A percentile compares a stretch with the other conserved stretches of the same genome.
Evolutionary conservation across 768 basidiomycete species (phyloP).

Genomic region (Strobilomyces echinocephalus): DNA sequence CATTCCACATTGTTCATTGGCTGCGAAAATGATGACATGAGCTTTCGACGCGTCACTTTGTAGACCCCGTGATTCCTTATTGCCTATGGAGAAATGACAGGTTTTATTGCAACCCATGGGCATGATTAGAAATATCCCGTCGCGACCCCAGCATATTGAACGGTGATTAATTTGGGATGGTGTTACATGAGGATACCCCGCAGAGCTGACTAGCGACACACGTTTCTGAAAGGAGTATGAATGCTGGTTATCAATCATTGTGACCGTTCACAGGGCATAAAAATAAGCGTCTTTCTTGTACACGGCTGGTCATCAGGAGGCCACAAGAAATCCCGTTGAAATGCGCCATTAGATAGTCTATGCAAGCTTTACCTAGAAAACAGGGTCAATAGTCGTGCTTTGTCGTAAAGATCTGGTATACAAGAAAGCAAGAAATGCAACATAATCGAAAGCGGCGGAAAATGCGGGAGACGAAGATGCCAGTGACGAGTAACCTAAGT

Average conservation of each 20-base stretch:
- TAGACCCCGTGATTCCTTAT: conserved; percentile 29
- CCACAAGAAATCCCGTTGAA: conserved; percentile 21
- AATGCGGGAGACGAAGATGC: conserved; percentile 5
- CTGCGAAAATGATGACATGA: conserved; percentile 17
- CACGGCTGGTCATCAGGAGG: conserved; percentile 10
- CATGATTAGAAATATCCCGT: conserved; percentile 20
- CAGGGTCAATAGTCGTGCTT: conserved; percentile 32
- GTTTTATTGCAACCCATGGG: conserved; percentile 17
- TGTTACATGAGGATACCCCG: conserved; percentile 31
- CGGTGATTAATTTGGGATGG: conserved; percentile 34
- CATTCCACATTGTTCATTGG: conserved; percentile 19
- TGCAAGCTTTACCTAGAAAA: conserved; percentile 32
- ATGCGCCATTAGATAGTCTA: conserved; percentile 34
- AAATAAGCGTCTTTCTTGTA: conserved; percentile 28
- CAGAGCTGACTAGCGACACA: conserved; percentile 22
- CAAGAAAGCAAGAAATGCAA: conserved; percentile 33
- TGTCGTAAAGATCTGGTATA: conserved; percentile 33
- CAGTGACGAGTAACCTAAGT: conserved; percentile 11
- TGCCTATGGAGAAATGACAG: conserved; percentile 19
- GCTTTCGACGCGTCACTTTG: conserved; percentile 24
- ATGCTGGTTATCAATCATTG: conserved; percentile 5
- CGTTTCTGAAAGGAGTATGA: conserved; percentile 21
- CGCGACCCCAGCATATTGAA: conserved; percentile 19
- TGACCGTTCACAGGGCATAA: conserved; percentile 30
- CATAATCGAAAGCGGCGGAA: conserved; percentile 22